Evolutionary conservation across 2,329 filamentous ascomycete species (phyloP).

Genomic region (Colletotrichum zoysiae): DNA sequence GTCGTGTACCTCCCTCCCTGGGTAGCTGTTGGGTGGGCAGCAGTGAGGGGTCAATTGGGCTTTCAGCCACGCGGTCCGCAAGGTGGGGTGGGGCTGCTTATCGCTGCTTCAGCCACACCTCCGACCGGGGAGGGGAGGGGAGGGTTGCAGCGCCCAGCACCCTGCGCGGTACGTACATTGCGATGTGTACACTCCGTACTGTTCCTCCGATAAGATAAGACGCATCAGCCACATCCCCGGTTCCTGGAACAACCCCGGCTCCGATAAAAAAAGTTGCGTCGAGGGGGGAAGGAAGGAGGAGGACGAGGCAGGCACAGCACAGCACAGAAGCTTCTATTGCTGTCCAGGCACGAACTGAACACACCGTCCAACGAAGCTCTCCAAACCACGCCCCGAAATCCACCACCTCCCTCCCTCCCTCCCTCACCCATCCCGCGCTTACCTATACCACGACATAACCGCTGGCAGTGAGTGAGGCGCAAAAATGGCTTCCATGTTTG

Average conservation of each 20-base stretch:
- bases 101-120: conserved; percentile 2
- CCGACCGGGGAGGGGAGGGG: too few species aligned
- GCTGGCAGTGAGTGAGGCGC: conserved; percentile 38
- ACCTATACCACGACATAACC: conserved; percentile 21
- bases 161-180: too few species aligned
- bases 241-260: conserved; percentile 42
- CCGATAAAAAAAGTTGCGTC: conserved; percentile 44
- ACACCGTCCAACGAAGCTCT: conserved; percentile 39
- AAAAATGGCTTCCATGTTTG: conserved; percentile 93
- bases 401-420: conserved; percentile 27
- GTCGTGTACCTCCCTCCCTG: not conserved
- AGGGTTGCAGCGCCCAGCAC: too few species aligned
- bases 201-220: conserved; percentile 13
- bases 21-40: conserved; percentile 32
- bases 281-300: conserved; percentile 24
- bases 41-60: conserved; percentile 41
- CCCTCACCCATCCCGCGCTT: conserved; percentile 29
- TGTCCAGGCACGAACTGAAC: conserved; percentile 33
- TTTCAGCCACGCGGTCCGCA: conserved; percentile 30
- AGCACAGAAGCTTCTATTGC: conserved; percentile 43
- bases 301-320: conserved; percentile 30
- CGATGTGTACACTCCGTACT: too few species aligned
- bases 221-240: conserved; percentile 41
- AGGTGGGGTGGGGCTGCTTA: not conserved
- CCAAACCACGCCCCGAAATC: conserved; percentile 15